These are phyloP conservation scores for Escovopsis sp. DNA, from an alignment of 2,329 filamentous ascomycete genomes.

Conservation along the genomic window DNA sequence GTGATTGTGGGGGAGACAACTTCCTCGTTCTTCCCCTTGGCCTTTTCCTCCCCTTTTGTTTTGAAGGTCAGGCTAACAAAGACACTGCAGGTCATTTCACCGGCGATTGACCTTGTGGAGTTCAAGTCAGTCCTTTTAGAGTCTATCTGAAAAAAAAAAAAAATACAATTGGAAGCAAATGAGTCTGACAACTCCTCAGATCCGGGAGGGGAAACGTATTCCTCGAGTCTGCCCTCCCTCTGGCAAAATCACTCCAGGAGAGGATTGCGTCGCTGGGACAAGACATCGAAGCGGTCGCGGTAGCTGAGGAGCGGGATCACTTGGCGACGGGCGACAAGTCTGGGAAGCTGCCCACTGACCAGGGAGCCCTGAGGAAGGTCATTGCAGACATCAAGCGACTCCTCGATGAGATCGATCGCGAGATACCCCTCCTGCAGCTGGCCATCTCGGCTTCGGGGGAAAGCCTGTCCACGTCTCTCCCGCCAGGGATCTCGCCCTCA, in stretches of 20 bases:
- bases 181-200: conserved; percentile 15
- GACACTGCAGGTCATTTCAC: conserved; percentile 56
- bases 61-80: conserved; percentile 1
- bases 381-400: conserved; percentile 62
- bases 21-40: neutral
- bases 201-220: conserved; percentile 39
- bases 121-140: conserved; percentile 46
- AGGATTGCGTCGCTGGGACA: conserved; percentile 72
- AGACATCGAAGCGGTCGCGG: conserved; percentile 55
- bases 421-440: conserved; percentile 80
- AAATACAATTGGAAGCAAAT: neutral
- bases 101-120: conserved; percentile 84
- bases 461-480: conserved; percentile 65
- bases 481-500: conserved; percentile 75
- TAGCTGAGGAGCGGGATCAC: conserved; percentile 38
- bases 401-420: conserved; percentile 69
- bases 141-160: neutral
- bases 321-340: conserved; percentile 23
- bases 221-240: conserved; percentile 68
- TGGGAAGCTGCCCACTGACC: conserved; percentile 21
- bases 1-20: neutral
- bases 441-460: conserved; percentile 91
- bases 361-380: conserved; percentile 53
- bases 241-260: conserved; percentile 70
- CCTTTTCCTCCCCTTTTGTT: neutral